phyloP scores from a whole-genome alignment of 257 asterid genomes.

The Verbascum thapsus region DNA sequence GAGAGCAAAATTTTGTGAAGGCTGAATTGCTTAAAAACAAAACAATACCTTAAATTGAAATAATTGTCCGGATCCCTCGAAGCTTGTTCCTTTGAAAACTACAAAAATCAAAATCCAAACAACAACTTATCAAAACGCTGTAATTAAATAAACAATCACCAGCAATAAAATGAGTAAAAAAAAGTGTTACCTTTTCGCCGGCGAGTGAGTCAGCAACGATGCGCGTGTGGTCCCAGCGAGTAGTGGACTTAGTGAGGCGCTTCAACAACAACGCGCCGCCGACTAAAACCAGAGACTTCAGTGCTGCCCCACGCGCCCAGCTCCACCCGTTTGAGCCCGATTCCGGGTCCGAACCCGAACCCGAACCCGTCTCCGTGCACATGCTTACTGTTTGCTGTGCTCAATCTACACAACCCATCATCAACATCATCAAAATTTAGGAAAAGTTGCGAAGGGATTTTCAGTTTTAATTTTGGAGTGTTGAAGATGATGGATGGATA shows the following conservation, averaged over 20 bases:
- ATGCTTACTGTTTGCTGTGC: constrained; percentile 41
- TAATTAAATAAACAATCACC: background rate
- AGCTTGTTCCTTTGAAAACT: constrained; percentile 96
- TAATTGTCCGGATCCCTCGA: constrained; percentile 92
- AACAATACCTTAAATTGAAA: constrained; percentile 87
- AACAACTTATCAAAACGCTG: background rate
- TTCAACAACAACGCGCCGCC: constrained; percentile 90
- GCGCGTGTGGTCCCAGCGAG: constrained; percentile 97
- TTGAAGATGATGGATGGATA: constrained; percentile 23
- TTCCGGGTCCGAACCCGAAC: constrained; percentile 45
- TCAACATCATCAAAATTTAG: constrained; percentile 2
- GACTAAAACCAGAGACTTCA: constrained; percentile 70
- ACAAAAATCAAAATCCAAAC: constrained; percentile 10
- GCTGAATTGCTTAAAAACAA: constrained; percentile 17
- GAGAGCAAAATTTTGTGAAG: background rate
- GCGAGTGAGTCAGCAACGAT: constrained; percentile 88
- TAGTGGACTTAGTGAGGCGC: constrained; percentile 94
- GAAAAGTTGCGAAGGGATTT: constrained; percentile 6
- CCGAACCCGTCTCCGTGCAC: constrained; percentile 72
- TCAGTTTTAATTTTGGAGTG: constrained; percentile 16
- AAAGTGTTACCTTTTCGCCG: constrained; percentile 74
- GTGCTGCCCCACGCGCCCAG: constrained; percentile 73
- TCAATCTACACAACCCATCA: constrained; percentile 31
- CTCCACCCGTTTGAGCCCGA: constrained; percentile 72
- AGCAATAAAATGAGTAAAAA: background rate